Conservation (phyloP, 495 filamentous ascomycete genomes). For the Neurospora sp. region DNA sequence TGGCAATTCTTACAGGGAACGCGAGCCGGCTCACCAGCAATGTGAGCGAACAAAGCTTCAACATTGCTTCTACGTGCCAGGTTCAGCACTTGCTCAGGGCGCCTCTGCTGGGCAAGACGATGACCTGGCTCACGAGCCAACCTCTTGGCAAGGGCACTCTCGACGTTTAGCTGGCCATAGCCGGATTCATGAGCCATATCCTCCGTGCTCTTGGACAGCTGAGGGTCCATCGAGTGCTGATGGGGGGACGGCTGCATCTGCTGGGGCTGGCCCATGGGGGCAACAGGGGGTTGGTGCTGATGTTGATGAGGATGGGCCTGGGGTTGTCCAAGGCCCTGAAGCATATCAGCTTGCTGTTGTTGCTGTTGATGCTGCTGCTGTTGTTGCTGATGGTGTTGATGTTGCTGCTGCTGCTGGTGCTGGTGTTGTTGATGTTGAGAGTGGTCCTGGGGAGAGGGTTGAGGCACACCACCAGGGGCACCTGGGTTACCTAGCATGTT, state of each 20-base stretch:
- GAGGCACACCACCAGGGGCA: slow-evolving; percentile 2
- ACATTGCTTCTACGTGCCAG: slow-evolving; percentile 38
- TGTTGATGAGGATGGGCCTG: slow-evolving; percentile 15
- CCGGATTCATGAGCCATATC: slow-evolving; percentile 32
- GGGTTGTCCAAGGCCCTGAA: neutral
- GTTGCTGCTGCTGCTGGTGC: slow-evolving; percentile 4
- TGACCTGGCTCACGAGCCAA: slow-evolving; percentile 33
- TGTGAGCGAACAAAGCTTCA: slow-evolving; percentile 41
- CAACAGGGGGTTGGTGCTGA: slow-evolving; percentile 13
- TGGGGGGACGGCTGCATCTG: slow-evolving; percentile 22
- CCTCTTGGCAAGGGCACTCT: slow-evolving; percentile 39
- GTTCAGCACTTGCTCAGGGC: slow-evolving; percentile 36
- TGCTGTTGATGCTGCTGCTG: slow-evolving; percentile 16
- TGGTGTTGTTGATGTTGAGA: slow-evolving; percentile 12
- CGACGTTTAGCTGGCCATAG: slow-evolving; percentile 29
- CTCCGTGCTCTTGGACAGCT: slow-evolving; percentile 28
- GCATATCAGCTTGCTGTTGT: slow-evolving; percentile 5
- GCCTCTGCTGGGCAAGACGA: slow-evolving; percentile 35
- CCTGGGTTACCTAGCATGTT: slow-evolving; percentile 20
- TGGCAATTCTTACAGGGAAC: slow-evolving; percentile 42
- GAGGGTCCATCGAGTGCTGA: slow-evolving; percentile 21
- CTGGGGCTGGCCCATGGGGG: slow-evolving; percentile 16
- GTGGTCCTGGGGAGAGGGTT: slow-evolving; percentile 12
- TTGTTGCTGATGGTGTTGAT: slow-evolving; percentile 8
- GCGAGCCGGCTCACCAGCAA: slow-evolving; percentile 32